Evolutionary conservation across 805 yeast species (phyloP).

Genomic region (Schwanniomyces yamadae): DNA sequence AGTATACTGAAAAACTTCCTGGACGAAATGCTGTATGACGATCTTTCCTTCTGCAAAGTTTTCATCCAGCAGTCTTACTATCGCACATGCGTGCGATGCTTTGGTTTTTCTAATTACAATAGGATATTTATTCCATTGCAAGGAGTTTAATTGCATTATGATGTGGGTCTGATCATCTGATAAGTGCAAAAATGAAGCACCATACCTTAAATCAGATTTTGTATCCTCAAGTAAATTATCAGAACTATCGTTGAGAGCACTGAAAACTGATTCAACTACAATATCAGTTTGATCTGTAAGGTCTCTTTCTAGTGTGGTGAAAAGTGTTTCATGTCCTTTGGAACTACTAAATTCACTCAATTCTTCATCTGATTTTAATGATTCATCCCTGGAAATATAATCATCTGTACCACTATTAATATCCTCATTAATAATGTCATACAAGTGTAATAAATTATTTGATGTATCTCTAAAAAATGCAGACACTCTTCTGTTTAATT

Average conservation of each 20-base stretch:
- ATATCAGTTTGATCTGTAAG: constrained; percentile 59
- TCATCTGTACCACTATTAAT: constrained; percentile 5
- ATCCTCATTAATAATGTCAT: constrained; percentile 19
- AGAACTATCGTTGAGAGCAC: constrained; percentile 48
- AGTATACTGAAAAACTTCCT: constrained; percentile 29
- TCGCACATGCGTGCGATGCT: constrained; percentile 79
- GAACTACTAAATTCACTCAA: background rate
- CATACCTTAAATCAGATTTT: background rate
- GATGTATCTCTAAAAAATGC: constrained; percentile 26
- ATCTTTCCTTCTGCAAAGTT: constrained; percentile 64
- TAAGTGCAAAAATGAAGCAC: constrained; percentile 30
- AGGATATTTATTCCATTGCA: constrained; percentile 71
- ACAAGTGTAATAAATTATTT: constrained; percentile 26
- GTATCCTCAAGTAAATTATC: constrained; percentile 7
- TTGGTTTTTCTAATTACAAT: constrained; percentile 63
- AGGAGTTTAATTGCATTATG: constrained; percentile 53
- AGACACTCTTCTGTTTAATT: constrained; percentile 25
- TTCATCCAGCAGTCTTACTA: constrained; percentile 57
- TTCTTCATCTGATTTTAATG: background rate
- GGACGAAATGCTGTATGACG: constrained; percentile 65
- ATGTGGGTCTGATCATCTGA: constrained; percentile 49
- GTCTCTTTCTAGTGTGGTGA: constrained; percentile 14
- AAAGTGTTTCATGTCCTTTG: constrained; percentile 2
- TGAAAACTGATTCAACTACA: constrained; percentile 62
- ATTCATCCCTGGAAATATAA: constrained; percentile 3